Percentiles rank a stretch among this genome's conserved stretches.
Evolutionary conservation across 495 filamentous ascomycete species (phyloP).

Genomic region (Trichoderma virens): DNA sequence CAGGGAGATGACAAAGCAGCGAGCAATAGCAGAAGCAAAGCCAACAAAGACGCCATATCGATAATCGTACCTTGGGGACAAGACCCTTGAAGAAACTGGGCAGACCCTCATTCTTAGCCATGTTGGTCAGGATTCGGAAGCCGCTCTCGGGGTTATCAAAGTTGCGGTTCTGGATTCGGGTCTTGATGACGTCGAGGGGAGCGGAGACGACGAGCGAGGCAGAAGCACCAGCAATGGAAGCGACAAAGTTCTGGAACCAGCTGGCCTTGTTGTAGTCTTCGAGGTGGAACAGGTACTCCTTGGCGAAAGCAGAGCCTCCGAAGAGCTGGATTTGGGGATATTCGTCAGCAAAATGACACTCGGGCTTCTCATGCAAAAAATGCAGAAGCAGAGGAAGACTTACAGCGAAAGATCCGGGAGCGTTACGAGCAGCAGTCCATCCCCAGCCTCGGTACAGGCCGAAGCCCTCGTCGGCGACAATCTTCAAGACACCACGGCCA

Average conservation of each 20-base stretch:
- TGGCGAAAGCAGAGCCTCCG: constrained; percentile 95
- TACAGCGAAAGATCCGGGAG: constrained; percentile 94
- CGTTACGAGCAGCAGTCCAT: constrained; percentile 97
- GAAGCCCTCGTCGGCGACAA: constrained; percentile 90
- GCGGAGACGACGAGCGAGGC: constrained; percentile 90
- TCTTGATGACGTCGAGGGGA: constrained; percentile 98
- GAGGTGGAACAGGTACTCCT: constrained; percentile 85
- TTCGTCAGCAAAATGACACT: constrained; percentile 7
- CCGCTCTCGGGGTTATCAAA: constrained; percentile 96
- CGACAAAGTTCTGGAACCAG: constrained; percentile 95
- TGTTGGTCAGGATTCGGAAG: constrained; percentile 78
- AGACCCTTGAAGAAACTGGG: constrained; percentile 95
- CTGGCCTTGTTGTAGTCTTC: constrained; percentile 90
- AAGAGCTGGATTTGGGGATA: constrained; percentile 70
- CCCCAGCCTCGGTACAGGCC: constrained; percentile 92
- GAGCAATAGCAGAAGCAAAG: not conserved
- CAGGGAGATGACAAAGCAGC: not conserved
- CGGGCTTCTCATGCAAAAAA: too few relatives aligned
- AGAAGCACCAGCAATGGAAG: constrained; percentile 87
- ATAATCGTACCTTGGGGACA: constrained; percentile 65
- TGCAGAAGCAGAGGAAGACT: constrained; percentile 23
- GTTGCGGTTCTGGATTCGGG: constrained; percentile 96
- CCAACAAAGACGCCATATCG: not conserved
- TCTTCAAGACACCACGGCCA: constrained; percentile 82
- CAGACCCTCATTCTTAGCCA: constrained; percentile 81